These are phyloP conservation scores for Funneliformis caledonium DNA, from an alignment of 371 early-diverging fungal genomes.

Conservation along the genomic window DNA sequence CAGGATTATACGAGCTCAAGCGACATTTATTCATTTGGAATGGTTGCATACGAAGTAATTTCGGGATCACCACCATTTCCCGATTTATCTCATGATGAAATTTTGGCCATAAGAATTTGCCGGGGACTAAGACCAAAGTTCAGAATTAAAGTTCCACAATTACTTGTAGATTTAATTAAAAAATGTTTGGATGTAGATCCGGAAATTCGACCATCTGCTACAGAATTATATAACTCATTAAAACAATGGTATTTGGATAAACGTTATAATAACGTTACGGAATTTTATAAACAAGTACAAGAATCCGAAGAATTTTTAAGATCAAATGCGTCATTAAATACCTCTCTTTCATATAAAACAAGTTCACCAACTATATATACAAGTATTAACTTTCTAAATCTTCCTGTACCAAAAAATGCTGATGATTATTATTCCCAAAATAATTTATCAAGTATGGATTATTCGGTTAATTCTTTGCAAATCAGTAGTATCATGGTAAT, in stretches of 20 bases:
- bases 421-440: not conserved
- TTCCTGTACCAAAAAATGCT: not conserved
- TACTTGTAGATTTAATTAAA: not conserved
- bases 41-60: conserved; percentile 5
- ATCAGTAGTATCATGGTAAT: no score
- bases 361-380: not conserved
- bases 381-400: not conserved
- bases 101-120: not conserved
- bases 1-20: not conserved
- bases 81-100: not conserved
- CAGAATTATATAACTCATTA: not conserved
- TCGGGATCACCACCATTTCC: not conserved
- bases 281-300: not conserved
- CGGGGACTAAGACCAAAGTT: not conserved
- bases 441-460: no score
- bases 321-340: not conserved
- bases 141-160: not conserved
- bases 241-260: not conserved
- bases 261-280: not conserved
- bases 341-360: not conserved
- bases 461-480: no score
- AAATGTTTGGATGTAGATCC: conserved; percentile 21
- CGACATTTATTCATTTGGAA: not conserved
- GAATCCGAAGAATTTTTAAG: not conserved
- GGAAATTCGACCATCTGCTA: not conserved